Conservation (phyloP, 2,329 filamentous ascomycete species). For the Microdochium nivale region DNA sequence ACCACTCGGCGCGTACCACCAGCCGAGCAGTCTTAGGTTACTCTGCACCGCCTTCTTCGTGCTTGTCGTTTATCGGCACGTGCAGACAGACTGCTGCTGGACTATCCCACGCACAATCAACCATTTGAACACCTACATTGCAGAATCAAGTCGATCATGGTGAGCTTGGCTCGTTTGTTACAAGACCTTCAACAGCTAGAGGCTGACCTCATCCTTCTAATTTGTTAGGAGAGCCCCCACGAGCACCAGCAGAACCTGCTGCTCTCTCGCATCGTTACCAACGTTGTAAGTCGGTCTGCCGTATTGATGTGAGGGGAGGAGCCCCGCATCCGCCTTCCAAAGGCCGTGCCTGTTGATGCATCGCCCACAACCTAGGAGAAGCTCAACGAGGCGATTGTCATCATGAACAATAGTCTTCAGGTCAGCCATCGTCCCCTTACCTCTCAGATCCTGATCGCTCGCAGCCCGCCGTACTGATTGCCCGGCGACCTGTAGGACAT, state of each 20-base stretch:
- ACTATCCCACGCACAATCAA: too few species aligned
- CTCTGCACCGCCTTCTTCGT: too few species aligned
- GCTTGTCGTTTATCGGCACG: too few species aligned
- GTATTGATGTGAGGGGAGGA: not conserved
- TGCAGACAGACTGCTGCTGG: too few species aligned
- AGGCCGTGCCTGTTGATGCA: slow-evolving; percentile 2
- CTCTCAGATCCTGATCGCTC: not conserved
- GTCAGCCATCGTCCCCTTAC: slow-evolving; percentile 30
- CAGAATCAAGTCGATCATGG: too few species aligned
- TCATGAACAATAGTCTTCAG: slow-evolving; percentile 87
- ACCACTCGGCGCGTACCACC: too few species aligned
- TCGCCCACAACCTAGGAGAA: slow-evolving; percentile 61
- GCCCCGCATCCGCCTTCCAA: slow-evolving; percentile 7
- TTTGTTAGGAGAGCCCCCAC: slow-evolving; percentile 75
- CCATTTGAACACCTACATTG: too few species aligned
- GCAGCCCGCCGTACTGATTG: not conserved
- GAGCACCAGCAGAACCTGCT: slow-evolving; percentile 95
- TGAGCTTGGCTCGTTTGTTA: too few species aligned
- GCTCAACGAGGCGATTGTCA: slow-evolving; percentile 85
- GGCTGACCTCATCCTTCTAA: too few species aligned
- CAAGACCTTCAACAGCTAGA: too few species aligned
- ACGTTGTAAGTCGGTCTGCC: slow-evolving; percentile 63
- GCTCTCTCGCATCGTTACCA: slow-evolving; percentile 91
- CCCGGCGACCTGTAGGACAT: slow-evolving; percentile 65
- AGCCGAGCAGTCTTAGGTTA: too few species aligned